These are phyloP conservation scores for Plectranthus barbatus DNA, from an alignment of 257 asterid genomes.

Conservation along the genomic window DNA sequence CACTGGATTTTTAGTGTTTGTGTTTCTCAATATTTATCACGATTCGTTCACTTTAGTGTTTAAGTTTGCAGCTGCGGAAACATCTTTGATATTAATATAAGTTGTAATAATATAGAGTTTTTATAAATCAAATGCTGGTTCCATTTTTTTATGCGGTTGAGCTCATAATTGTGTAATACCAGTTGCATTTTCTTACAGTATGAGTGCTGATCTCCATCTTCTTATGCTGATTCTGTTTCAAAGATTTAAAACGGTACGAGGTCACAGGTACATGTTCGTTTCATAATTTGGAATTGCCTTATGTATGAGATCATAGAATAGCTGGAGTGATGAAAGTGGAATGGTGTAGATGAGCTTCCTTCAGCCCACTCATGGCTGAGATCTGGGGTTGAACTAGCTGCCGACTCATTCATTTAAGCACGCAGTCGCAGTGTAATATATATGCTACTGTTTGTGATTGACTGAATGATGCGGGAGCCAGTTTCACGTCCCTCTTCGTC, in stretches of 20 bases:
- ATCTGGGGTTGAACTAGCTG: slow-evolving; percentile 70
- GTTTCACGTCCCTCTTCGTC: slow-evolving; percentile 65
- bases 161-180: neutral
- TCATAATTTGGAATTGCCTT: no score
- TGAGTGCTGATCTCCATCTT: no score
- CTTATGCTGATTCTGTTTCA: no score
- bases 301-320: no score
- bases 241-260: no score
- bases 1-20: neutral
- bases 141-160: neutral
- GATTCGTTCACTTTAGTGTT: neutral
- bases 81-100: neutral
- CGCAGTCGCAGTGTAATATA: slow-evolving; percentile 50
- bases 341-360: slow-evolving; percentile 73
- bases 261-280: no score
- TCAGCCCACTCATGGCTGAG: slow-evolving; percentile 94
- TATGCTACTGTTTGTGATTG: slow-evolving; percentile 79
- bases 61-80: neutral
- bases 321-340: slow-evolving; percentile 14
- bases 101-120: neutral
- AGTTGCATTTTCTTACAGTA: no score
- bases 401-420: slow-evolving; percentile 85
- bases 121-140: neutral
- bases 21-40: no score
- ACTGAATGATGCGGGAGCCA: slow-evolving; percentile 99